Percentiles rank a stretch among this genome's conserved stretches.
These are phyloP conservation scores for Symbiodinium natans DNA, from an alignment of 73 alveolate genomes.

Conservation along the genomic window DNA sequence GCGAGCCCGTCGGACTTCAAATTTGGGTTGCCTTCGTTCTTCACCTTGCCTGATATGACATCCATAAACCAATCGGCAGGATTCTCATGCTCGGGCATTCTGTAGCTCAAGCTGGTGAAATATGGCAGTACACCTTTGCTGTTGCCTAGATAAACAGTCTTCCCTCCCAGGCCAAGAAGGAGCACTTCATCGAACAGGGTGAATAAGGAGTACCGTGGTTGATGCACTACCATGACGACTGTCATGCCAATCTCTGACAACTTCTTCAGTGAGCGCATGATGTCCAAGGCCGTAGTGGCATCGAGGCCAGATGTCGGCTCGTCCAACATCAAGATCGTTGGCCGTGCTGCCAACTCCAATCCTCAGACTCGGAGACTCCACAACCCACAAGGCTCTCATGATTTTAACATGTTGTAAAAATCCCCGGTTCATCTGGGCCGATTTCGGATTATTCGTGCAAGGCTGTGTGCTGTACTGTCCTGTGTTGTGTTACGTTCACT, in stretches of 20 bases:
- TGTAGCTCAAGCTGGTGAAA: conserved; percentile 35
- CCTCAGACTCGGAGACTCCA: background rate
- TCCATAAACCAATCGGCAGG: conserved; percentile 93
- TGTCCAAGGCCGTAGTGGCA: conserved; percentile 77
- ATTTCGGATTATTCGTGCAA: too few species aligned
- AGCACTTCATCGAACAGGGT: conserved; percentile 75
- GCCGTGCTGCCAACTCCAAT: conserved; percentile 71
- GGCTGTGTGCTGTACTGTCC: too few species aligned
- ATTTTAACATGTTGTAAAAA: background rate
- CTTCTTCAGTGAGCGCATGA: conserved; percentile 82
- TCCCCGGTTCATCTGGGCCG: background rate
- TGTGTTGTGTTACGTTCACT: too few species aligned
- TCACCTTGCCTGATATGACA: conserved; percentile 74
- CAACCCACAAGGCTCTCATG: background rate
- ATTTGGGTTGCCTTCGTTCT: conserved; percentile 57
- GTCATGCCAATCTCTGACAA: conserved; percentile 73
- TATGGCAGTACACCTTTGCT: conserved; percentile 54
- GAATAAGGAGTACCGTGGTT: conserved; percentile 75
- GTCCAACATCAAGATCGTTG: conserved; percentile 74
- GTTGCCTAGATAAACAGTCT: conserved; percentile 54
- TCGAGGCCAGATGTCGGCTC: conserved; percentile 85
- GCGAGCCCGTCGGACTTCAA: conserved; percentile 29
- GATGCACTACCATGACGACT: conserved; percentile 85
- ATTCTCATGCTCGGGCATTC: conserved; percentile 78
- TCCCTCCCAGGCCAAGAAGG: conserved; percentile 56